A percentile compares a stretch with the other conserved stretches of the same genome.
Evolutionary conservation across 108 stramenopile genomes (phyloP).

Genomic region (Cyclotella distinguenda): DNA sequence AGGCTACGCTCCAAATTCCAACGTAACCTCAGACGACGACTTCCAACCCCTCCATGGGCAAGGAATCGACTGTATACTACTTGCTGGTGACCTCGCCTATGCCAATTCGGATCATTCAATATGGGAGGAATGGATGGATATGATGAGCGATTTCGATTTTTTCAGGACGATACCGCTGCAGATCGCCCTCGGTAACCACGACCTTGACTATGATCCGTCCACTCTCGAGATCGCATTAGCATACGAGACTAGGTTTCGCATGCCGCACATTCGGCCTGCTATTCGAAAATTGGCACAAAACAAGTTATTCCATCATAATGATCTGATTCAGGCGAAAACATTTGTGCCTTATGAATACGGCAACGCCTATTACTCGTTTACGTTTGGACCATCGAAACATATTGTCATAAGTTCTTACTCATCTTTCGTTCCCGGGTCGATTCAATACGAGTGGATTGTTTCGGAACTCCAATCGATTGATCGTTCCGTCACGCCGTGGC

Average conservation of each 20-base stretch:
- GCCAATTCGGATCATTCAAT: conserved; percentile 60
- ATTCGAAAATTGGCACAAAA: conserved; percentile 47
- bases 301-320: conserved; percentile 41
- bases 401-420: conserved; percentile 77
- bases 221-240: conserved; percentile 61
- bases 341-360: conserved; percentile 81
- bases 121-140: conserved; percentile 88
- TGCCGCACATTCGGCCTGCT: conserved; percentile 72
- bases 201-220: conserved; percentile 67
- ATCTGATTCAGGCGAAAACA: conserved; percentile 58
- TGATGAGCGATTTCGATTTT: conserved; percentile 61
- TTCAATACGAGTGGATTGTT: conserved; percentile 77
- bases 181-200: conserved; percentile 81
- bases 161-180: conserved; percentile 61
- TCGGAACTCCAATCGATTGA: conserved; percentile 65
- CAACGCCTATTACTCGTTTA: conserved; percentile 80
- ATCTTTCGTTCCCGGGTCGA: conserved; percentile 60
- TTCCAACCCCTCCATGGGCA: conserved; percentile 26
- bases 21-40: neutral
- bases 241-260: conserved; percentile 78
- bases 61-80: conserved; percentile 52
- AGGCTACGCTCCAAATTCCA: neutral
- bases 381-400: conserved; percentile 67
- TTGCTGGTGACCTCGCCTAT: conserved; percentile 85
- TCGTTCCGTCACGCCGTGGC: conserved; percentile 78